Evolutionary conservation across 1,139 yeast genomes (phyloP).

Genomic region (Yamadazyma trypodendri): DNA sequence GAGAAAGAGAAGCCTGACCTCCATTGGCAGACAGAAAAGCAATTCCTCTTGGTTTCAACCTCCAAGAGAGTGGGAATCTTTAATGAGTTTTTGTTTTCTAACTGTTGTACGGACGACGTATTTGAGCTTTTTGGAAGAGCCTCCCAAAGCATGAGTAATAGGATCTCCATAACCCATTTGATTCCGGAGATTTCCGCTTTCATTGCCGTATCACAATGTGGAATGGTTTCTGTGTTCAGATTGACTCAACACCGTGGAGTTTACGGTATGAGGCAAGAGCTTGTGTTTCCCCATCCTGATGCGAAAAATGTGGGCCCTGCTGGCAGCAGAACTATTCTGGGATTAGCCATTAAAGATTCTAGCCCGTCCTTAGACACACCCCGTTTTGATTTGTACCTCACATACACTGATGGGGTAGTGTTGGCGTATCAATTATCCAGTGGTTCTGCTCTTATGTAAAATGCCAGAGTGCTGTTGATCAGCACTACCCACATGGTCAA

Average conservation of each 20-base stretch:
- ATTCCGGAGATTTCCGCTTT: slow-evolving; percentile 57
- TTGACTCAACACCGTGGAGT: slow-evolving; percentile 57
- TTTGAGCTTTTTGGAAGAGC: too few species aligned
- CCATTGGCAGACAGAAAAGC: neutral
- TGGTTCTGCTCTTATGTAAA: neutral
- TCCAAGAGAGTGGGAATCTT: slow-evolving; percentile 46
- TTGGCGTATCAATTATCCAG: slow-evolving; percentile 23
- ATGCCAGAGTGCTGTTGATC: neutral
- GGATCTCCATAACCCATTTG: slow-evolving; percentile 51
- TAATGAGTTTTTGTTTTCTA: slow-evolving; percentile 50
- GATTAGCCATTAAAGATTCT: slow-evolving; percentile 27
- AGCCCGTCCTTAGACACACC: slow-evolving; percentile 14
- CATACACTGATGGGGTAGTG: slow-evolving; percentile 35
- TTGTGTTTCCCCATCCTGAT: slow-evolving; percentile 45
- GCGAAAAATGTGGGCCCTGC: slow-evolving; percentile 25
- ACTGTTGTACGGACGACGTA: slow-evolving; percentile 44
- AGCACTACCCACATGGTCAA: too few species aligned
- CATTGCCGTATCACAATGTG: slow-evolving; percentile 57
- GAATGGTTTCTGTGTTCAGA: slow-evolving; percentile 56
- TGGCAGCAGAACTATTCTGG: slow-evolving; percentile 34
- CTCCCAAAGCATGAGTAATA: slow-evolving; percentile 28
- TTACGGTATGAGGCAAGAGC: slow-evolving; percentile 62
- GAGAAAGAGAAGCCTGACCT: neutral
- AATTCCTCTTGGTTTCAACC: slow-evolving; percentile 38
- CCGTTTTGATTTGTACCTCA: slow-evolving; percentile 27